phyloP scores from a whole-genome alignment of 2,329 filamentous ascomycete species.

The Phyllosticta paracitricarpa region DNA sequence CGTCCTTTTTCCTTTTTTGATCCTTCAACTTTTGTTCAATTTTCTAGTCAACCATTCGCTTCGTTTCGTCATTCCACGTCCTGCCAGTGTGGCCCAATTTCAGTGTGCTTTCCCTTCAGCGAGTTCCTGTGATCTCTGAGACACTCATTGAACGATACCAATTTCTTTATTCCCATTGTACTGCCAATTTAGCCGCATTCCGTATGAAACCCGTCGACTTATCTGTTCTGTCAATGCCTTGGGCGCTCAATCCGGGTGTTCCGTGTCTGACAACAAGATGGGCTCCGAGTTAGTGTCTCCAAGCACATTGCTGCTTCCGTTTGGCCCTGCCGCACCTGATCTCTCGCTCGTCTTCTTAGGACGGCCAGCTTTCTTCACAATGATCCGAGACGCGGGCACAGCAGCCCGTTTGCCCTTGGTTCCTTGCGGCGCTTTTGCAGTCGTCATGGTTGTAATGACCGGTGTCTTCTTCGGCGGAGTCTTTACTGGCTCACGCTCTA shows the following conservation, averaged over 20 bases:
- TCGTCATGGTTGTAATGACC: neutral
- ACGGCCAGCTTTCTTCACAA: neutral
- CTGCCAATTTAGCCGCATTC: neutral
- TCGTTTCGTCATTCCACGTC: neutral
- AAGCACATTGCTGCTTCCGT: neutral
- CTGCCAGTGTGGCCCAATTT: neutral
- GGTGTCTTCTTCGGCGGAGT: constrained; percentile 9
- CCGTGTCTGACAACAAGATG: neutral
- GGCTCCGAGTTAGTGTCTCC: neutral
- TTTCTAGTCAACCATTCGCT: neutral
- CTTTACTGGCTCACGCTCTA: constrained; percentile 7
- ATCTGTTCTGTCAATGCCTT: neutral
- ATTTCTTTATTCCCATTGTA: neutral
- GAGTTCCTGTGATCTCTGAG: neutral
- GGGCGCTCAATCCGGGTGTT: neutral
- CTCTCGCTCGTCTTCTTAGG: neutral
- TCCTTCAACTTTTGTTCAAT: neutral
- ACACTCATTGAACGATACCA: neutral
- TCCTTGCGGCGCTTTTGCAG: neutral
- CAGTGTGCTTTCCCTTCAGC: neutral
- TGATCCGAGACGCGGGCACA: neutral
- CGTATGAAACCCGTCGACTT: neutral
- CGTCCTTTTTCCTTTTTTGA: neutral
- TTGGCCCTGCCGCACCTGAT: neutral
- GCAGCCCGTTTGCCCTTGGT: neutral